Conservation (phyloP, 306 rosid genomes). For the Rubus idaeus region DNA sequence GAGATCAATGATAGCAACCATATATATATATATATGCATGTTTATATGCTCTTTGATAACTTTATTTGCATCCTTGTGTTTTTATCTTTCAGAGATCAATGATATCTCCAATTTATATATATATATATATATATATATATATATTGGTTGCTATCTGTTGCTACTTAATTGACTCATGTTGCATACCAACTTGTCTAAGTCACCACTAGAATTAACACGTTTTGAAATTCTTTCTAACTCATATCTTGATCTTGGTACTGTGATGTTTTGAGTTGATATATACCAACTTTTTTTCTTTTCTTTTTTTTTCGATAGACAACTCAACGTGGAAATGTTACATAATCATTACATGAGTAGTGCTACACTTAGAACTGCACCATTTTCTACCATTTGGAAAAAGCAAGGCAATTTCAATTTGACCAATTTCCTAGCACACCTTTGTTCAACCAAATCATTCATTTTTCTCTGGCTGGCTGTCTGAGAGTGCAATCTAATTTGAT, state of each 20-base stretch:
- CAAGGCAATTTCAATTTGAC: neutral
- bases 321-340: neutral
- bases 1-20: too few relatives aligned
- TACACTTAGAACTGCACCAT: too few relatives aligned
- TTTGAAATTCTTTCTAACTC: neutral
- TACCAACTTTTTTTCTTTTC: neutral
- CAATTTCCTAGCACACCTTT: neutral
- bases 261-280: neutral
- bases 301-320: neutral
- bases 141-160: neutral
- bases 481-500: neutral
- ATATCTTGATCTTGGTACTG: neutral
- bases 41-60: neutral
- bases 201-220: neutral
- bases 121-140: too few relatives aligned
- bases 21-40: neutral
- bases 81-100: neutral
- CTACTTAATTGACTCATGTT: neutral
- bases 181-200: neutral
- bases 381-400: too few relatives aligned
- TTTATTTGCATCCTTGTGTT: neutral
- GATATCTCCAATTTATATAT: neutral
- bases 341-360: too few relatives aligned
- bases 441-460: neutral
- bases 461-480: neutral